These are phyloP conservation scores for Comarum palustre DNA, from an alignment of 306 rosid species.

Conservation along the genomic window DNA sequence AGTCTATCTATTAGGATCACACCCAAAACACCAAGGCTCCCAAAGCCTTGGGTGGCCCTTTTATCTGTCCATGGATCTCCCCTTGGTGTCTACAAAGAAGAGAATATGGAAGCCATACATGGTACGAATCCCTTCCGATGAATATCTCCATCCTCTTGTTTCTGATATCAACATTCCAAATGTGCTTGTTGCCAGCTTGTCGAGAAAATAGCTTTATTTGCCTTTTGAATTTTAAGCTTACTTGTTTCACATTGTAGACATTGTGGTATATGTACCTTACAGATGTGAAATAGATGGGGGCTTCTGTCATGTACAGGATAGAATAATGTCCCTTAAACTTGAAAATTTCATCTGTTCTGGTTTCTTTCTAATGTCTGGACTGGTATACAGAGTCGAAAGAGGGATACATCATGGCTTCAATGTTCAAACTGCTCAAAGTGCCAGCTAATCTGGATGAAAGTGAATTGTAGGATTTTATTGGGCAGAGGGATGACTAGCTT, in stretches of 20 bases:
- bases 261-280: not conserved
- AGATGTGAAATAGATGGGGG: not conserved
- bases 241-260: not conserved
- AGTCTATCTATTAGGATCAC: too few species aligned
- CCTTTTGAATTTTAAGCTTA: not conserved
- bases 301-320: too few species aligned
- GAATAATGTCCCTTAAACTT: too few species aligned
- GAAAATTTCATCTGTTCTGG: not conserved
- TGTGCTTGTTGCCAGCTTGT: not conserved
- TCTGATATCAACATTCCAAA: not conserved
- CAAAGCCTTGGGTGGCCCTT: constrained; percentile 87
- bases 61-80: constrained; percentile 92
- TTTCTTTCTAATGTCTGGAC: not conserved
- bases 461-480: too few species aligned
- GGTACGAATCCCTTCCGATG: constrained; percentile 40
- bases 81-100: constrained; percentile 78
- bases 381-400: constrained; percentile 18
- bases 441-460: too few species aligned
- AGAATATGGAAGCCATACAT: constrained; percentile 83
- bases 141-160: not conserved
- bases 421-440: too few species aligned
- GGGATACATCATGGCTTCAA: too few species aligned
- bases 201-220: not conserved
- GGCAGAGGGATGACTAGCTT: too few species aligned
- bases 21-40: constrained; percentile 67